A percentile compares a stretch with the other conserved stretches of the same genome.
Evolutionary conservation across 2,329 filamentous ascomycete genomes (phyloP).

Genomic region (Trichoderma guizhouense): DNA sequence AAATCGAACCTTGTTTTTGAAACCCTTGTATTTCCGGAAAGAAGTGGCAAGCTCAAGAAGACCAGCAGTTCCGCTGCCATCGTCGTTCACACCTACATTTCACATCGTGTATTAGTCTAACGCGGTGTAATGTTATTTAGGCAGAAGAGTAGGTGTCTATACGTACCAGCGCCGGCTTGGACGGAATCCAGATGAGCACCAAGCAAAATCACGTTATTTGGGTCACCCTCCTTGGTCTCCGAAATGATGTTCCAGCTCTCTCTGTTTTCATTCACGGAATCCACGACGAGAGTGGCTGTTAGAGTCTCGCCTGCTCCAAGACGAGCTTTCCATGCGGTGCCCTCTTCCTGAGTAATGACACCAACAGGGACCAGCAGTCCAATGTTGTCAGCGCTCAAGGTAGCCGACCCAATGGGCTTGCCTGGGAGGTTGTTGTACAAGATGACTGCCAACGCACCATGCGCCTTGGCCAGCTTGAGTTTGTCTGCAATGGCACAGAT

Average conservation of each 20-base stretch:
- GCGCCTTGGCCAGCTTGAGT: conserved; percentile 39
- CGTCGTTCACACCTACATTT: conserved; percentile 33
- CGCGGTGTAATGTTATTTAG: not conserved
- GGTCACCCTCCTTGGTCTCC: conserved; percentile 40
- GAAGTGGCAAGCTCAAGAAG: conserved; percentile 36
- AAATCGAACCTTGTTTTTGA: conserved; percentile 40
- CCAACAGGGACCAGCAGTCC: conserved; percentile 34
- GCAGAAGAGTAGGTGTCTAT: not conserved
- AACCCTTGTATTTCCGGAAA: conserved; percentile 34
- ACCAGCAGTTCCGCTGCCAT: conserved; percentile 36
- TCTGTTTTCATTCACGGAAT: conserved; percentile 33
- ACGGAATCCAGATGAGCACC: conserved; percentile 41
- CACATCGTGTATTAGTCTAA: not conserved
- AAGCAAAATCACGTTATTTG: conserved; percentile 39
- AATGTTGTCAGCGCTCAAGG: conserved; percentile 42
- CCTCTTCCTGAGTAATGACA: conserved; percentile 32
- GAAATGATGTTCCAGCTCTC: conserved; percentile 39
- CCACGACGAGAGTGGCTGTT: conserved; percentile 31
- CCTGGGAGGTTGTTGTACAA: conserved; percentile 59
- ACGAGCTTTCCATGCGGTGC: conserved; percentile 31
- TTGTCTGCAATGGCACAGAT: conserved; percentile 41
- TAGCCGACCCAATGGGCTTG: conserved; percentile 40
- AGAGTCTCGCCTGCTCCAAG: conserved; percentile 31
- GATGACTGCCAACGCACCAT: conserved; percentile 45
- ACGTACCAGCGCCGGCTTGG: conserved; percentile 33